phyloP scores from a whole-genome alignment of 1,284 basidiomycete genomes.

The Papiliotrema laurentii region DNA sequence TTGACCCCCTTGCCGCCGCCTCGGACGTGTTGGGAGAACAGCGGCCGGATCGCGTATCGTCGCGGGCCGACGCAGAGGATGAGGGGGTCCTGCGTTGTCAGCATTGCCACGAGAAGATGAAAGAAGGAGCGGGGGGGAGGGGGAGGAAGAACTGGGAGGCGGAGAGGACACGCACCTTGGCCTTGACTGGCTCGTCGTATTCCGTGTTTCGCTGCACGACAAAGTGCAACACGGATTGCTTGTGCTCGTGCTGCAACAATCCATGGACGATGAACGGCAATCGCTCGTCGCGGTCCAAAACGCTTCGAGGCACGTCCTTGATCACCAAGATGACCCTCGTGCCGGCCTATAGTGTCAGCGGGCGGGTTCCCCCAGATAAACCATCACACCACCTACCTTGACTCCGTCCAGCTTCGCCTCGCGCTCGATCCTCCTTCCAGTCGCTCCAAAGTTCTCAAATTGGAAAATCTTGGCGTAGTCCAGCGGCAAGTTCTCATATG shows the following conservation, averaged over 20 bases:
- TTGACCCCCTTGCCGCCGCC: constrained; percentile 87
- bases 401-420: constrained; percentile 63
- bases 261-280: constrained; percentile 72
- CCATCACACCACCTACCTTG: constrained; percentile 54
- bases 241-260: constrained; percentile 92
- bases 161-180: constrained; percentile 62
- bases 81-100: constrained; percentile 65
- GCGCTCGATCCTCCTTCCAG: constrained; percentile 68
- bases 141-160: too few species aligned
- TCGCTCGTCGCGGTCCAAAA: constrained; percentile 44
- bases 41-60: constrained; percentile 73
- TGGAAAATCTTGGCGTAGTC: constrained; percentile 96
- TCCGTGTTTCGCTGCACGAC: constrained; percentile 94
- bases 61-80: constrained; percentile 86
- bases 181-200: constrained; percentile 78
- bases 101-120: neutral
- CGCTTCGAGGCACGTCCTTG: constrained; percentile 60
- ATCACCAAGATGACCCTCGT: constrained; percentile 69
- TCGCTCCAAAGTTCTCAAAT: constrained; percentile 90
- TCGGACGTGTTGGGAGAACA: constrained; percentile 87
- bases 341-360: constrained; percentile 58
- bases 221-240: constrained; percentile 89
- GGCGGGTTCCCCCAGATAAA: neutral
- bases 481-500: constrained; percentile 89
- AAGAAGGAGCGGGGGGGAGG: too few species aligned